Conservation (phyloP, 1,139 yeast genomes). For the Saccharomycopsis hybrid region DNA sequence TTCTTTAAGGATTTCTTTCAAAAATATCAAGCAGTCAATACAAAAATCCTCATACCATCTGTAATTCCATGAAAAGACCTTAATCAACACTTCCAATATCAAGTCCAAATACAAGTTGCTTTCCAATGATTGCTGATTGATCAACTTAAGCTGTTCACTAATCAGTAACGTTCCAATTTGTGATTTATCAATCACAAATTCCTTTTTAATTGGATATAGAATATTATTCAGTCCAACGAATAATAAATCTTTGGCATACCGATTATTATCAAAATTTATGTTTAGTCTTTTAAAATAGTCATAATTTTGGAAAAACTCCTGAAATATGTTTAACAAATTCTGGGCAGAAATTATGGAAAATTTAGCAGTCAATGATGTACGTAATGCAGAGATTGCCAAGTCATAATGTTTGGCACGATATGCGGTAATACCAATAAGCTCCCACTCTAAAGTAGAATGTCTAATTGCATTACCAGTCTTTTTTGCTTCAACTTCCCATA, state of each 20-base stretch:
- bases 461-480: conserved; percentile 67
- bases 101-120: conserved; percentile 28
- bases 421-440: conserved; percentile 77
- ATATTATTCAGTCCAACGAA: conserved; percentile 19
- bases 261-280: conserved; percentile 12
- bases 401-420: conserved; percentile 70
- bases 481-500: conserved; percentile 78
- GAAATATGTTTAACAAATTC: conserved; percentile 29
- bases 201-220: conserved; percentile 17
- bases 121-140: conserved; percentile 21
- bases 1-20: conserved; percentile 27
- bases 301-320: conserved; percentile 23
- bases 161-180: conserved; percentile 21
- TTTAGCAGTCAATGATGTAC: conserved; percentile 66
- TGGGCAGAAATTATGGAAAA: conserved; percentile 54
- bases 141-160: conserved; percentile 14
- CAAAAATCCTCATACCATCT: conserved; percentile 35
- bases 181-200: conserved; percentile 26
- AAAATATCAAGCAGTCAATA: conserved; percentile 27
- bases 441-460: conserved; percentile 91
- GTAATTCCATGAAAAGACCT: conserved; percentile 32
- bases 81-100: conserved; percentile 28
- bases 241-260: conserved; percentile 15
- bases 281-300: conserved; percentile 17
- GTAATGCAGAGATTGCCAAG: conserved; percentile 76